These are phyloP conservation scores for Gleditsia sinensis DNA, from an alignment of 306 rosid genomes.

Conservation along the genomic window DNA sequence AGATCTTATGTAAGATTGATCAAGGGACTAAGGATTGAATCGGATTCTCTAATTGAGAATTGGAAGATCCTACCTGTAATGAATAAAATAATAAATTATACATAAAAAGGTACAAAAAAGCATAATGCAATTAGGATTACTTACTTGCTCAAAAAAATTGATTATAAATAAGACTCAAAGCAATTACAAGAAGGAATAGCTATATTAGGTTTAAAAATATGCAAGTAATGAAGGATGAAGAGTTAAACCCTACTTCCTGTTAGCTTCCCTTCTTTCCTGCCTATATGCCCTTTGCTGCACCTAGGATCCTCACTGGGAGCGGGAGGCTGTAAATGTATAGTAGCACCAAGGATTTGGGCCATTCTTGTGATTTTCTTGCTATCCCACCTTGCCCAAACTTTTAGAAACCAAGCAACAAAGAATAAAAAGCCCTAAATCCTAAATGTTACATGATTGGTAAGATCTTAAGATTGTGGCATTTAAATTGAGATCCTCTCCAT, in stretches of 20 bases:
- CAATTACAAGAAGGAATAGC: neutral
- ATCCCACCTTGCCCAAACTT: neutral
- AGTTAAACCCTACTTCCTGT: neutral
- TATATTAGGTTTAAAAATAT: neutral
- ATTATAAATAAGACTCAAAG: neutral
- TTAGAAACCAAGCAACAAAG: neutral
- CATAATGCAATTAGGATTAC: neutral
- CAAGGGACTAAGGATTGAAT: neutral
- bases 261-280: neutral
- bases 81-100: neutral
- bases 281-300: neutral
- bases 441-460: too few relatives aligned
- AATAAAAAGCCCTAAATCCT: neutral
- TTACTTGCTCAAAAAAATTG: neutral
- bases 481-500: neutral
- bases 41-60: neutral
- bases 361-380: neutral
- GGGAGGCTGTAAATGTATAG: neutral
- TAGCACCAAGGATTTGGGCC: neutral
- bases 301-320: neutral
- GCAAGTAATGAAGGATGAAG: neutral
- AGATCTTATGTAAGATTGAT: neutral
- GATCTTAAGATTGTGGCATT: neutral
- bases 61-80: neutral
- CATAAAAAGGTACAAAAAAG: neutral